Evolutionary conservation across 352 stramenopile genomes (phyloP).

Genomic region (Thraustotheca clavata): DNA sequence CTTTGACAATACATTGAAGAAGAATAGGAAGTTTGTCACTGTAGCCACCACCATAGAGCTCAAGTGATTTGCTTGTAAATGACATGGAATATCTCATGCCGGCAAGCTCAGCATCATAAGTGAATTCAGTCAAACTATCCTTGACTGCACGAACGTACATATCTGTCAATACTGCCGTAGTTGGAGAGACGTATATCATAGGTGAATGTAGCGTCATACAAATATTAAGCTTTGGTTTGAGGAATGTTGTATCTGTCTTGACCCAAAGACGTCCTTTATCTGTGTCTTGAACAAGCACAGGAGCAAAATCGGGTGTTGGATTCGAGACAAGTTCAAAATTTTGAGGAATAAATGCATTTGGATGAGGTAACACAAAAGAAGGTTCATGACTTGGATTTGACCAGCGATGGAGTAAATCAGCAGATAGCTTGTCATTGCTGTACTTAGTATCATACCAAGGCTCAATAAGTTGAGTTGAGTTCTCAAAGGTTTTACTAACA

Average conservation of each 20-base stretch:
- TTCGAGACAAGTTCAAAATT: constrained; percentile 56
- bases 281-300: constrained; percentile 39
- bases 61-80: constrained; percentile 54
- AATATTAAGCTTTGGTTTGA: constrained; percentile 87
- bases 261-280: constrained; percentile 61
- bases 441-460: constrained; percentile 66
- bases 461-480: constrained; percentile 37
- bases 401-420: constrained; percentile 36
- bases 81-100: constrained; percentile 69
- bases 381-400: constrained; percentile 25
- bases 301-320: constrained; percentile 19
- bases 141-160: constrained; percentile 71
- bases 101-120: constrained; percentile 65
- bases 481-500: constrained; percentile 60
- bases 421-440: constrained; percentile 30
- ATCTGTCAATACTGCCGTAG: constrained; percentile 59
- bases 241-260: constrained; percentile 84
- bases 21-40: constrained; percentile 85
- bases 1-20: constrained; percentile 44
- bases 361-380: constrained; percentile 41
- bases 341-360: constrained; percentile 72
- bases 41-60: constrained; percentile 82
- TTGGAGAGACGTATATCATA: constrained; percentile 42
- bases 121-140: constrained; percentile 77
- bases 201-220: constrained; percentile 68